A percentile compares a stretch with the other conserved stretches of the same genome.
phyloP scores from a whole-genome alignment of 108 stramenopile species.

The Cyclostephanos invisitatus region DNA sequence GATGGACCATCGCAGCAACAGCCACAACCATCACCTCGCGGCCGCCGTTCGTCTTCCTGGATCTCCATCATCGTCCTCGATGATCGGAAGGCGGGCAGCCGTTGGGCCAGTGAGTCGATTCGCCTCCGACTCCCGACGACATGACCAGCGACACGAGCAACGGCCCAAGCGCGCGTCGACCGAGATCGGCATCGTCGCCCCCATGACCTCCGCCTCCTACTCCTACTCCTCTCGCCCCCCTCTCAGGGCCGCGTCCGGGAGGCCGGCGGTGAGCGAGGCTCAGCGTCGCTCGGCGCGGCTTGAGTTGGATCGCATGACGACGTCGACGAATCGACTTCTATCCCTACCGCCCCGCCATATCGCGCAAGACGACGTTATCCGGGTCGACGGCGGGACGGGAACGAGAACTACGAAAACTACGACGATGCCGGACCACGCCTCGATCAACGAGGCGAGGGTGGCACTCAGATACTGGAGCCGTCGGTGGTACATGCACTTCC shows the following conservation, averaged over 20 bases:
- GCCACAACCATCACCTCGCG: too few relatives aligned
- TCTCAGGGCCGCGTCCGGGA: neutral
- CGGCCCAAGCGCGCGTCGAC: too few relatives aligned
- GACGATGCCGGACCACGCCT: slow-evolving; percentile 3
- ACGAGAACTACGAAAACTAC: neutral
- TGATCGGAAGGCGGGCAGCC: too few relatives aligned
- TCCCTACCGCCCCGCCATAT: neutral
- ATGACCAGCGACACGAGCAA: too few relatives aligned
- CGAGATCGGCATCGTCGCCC: too few relatives aligned
- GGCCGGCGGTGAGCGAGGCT: slow-evolving; percentile 24
- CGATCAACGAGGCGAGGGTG: slow-evolving; percentile 42
- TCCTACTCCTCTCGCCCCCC: neutral
- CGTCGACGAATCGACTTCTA: slow-evolving; percentile 44
- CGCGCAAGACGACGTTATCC: neutral
- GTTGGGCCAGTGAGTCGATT: too few relatives aligned
- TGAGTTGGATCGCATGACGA: slow-evolving; percentile 44
- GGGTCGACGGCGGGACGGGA: too few relatives aligned
- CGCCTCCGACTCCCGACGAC: too few relatives aligned
- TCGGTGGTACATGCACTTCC: slow-evolving; percentile 52
- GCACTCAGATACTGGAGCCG: slow-evolving; percentile 41
- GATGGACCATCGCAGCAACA: too few relatives aligned
- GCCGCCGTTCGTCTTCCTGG: too few relatives aligned
- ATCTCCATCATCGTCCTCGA: too few relatives aligned
- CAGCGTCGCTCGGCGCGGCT: slow-evolving; percentile 40
- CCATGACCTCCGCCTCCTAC: too few relatives aligned